Base-by-base conservation (phyloP, 805 yeast species). In the Blastobotrys parvus region DNA sequence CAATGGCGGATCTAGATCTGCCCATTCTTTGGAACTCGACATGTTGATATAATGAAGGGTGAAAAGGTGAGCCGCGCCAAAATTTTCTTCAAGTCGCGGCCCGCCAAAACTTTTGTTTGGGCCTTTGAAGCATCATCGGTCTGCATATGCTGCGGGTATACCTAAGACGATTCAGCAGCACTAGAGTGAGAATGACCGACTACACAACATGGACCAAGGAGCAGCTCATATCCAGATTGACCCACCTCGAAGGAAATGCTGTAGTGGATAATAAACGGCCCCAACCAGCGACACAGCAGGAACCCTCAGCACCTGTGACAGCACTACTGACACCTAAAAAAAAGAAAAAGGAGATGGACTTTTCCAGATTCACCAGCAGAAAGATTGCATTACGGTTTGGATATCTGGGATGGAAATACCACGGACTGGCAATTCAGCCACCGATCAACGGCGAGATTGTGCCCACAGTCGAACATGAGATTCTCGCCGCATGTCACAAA, bases 401-500 rank as follows among this genome's bases (percentile, higher is more conserved):
- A 0, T 92, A 92, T 60, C 48, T 62, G 39, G 98, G 98, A 1
- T 90, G 97, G 97, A 75, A 82, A 56, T 92, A 92, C 62, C 87
- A 82, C 57, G 98, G 98, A 0, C 67, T 92, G 19, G 95, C 94
- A 0, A 66, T 75, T 38, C 97, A 92, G 61, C 22, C 45, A 7
- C 72, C 72, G 46, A n/a, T 38, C n/a, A 22, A 38, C 13, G 35
- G 21, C 7, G 88, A 79, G 22, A 82, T 92, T 0, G 64, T 85
- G 6, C 95, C 94, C 0, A 92, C 98, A 0, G 89, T 92, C 2
- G 98, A 92, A 56, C 79, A 77, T 22, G 74, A 71, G 32, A 72
- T 92, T 3, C 60, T 92, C 33, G 73, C 80, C 33, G 95, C 94
- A 0, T 60, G 92, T 62, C 64, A 70, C 38, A 75, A 71, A 48